Evolutionary conservation across 441 rosid genomes (phyloP), one percentile per base, ranked within the genome.

Genomic region (Omphalea diandra): DNA sequence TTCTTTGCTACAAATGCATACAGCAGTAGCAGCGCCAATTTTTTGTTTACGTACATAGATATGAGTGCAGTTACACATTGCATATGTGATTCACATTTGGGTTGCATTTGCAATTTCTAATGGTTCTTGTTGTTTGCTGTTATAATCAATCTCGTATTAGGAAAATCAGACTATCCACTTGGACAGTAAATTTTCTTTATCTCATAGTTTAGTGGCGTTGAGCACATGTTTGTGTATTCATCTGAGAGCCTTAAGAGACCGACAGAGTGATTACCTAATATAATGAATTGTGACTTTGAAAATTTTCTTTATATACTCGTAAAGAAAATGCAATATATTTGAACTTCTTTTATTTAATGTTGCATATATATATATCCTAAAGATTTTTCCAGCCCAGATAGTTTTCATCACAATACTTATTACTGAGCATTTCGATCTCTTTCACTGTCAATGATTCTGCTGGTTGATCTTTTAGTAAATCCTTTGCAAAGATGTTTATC

Each of bases 21-120:
- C 55, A 53, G 54, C n/a, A 46, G 31, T 35, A 2, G 4, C 41
- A 1, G 50, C 11, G 20, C 63, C 14, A 9, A 9, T 32, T 31
- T 24, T 59, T 6, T 11, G 17, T 70, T 52, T 40, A 2, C 29
- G 18, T 50, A 6, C n/a, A 15, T 6, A 22, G 29, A 54, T n/a
- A 27, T 22, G 20, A 43, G 52, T 61, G 33, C 58, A 35, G 52
- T 69, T 50, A 69, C 54, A 67, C 67, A 57, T 64, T 59, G 11
- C 1, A n/a, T 49, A n/a, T 49, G 56, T 26, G 15, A 17, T 67
- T 36, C 32, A 17, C 53, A 27, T 18, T 1, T n/a, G 14, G 50
- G 12, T 9, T 17, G 59, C 35, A 29, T 40, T 54, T 18, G 36
- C 33, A 35, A 67, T 53, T 35, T 36, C 46, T 35, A 24, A 66